Percentiles rank a stretch among this genome's conserved stretches.
Conservation (phyloP, 192 early-diverging fungal genomes). For the Allomyces javanicus region DNA sequence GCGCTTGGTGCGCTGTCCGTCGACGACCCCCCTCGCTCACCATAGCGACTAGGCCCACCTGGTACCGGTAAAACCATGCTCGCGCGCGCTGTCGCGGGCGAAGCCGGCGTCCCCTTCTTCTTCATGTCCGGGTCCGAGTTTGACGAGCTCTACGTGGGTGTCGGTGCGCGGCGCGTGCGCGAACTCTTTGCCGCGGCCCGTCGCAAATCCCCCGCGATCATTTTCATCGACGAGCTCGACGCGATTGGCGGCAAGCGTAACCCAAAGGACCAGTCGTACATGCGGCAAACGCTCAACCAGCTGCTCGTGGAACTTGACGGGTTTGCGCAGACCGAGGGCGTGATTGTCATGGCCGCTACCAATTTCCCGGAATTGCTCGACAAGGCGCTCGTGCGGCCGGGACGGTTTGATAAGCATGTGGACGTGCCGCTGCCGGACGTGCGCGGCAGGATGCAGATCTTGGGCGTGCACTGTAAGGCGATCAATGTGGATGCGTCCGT, state of each 20-base stretch:
- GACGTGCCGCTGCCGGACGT: constrained; percentile 91
- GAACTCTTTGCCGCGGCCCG: constrained; percentile 68
- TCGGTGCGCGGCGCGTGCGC: constrained; percentile 42
- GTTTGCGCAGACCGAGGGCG: constrained; percentile 86
- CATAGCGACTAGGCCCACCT: constrained; percentile 35
- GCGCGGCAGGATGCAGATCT: constrained; percentile 78
- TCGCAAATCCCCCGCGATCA: constrained; percentile 57
- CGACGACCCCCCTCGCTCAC: not conserved
- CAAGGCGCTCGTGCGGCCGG: constrained; percentile 88
- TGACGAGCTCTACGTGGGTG: constrained; percentile 53
- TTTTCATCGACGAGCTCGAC: constrained; percentile 99
- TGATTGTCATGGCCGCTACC: constrained; percentile 97
- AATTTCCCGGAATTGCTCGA: constrained; percentile 95
- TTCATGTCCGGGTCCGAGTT: constrained; percentile 97
- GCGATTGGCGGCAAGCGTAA: constrained; percentile 88
- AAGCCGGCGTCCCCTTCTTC: constrained; percentile 96
- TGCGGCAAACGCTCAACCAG: constrained; percentile 98
- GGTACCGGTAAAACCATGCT: constrained; percentile 96
- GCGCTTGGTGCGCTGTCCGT: not conserved
- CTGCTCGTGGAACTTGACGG: constrained; percentile 97
- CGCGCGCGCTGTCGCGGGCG: constrained; percentile 89
- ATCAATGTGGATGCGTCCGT: constrained; percentile 53
- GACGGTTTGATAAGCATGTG: constrained; percentile 89
- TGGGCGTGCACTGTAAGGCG: constrained; percentile 73
- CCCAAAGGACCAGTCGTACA: constrained; percentile 83